phyloP scores from a whole-genome alignment of 768 basidiomycete genomes.

The Mycena alexandri region DNA sequence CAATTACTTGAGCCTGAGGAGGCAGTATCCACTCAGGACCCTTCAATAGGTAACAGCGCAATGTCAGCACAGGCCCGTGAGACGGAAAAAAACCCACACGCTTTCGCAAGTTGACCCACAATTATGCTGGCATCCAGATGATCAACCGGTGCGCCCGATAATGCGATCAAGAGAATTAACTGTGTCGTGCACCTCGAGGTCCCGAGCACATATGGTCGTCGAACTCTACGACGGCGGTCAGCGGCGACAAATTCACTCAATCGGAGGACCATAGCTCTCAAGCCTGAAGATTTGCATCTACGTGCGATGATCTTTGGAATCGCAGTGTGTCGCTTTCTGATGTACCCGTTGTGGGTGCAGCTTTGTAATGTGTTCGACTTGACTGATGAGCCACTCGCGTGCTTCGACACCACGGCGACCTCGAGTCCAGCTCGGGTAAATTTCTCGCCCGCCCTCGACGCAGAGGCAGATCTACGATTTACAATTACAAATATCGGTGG shows the following conservation, averaged over 20 bases:
- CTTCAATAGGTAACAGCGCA: conserved; percentile 4
- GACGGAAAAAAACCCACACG: no score
- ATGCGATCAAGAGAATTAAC: no score
- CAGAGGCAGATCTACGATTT: conserved; percentile 4
- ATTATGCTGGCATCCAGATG: no score
- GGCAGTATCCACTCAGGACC: not conserved
- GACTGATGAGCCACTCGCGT: not conserved
- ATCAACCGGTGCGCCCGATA: no score
- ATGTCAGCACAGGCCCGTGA: no score
- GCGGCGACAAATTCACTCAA: no score
- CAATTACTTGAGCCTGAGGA: not conserved
- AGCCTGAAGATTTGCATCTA: conserved; percentile 1
- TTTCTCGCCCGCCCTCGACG: conserved; percentile 1
- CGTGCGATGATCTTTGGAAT: not conserved
- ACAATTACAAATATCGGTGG: not conserved
- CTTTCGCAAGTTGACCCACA: no score
- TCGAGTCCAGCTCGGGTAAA: conserved; percentile 6
- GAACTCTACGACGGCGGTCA: no score
- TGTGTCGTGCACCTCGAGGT: no score
- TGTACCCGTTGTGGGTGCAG: conserved; percentile 22
- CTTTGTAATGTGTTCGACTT: no score
- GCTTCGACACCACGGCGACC: not conserved
- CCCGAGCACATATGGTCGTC: not conserved
- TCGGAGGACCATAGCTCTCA: not conserved
- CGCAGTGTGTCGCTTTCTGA: conserved; percentile 2